Conservation (phyloP, 805 yeast genomes). For the Saccharomycodes ludwigii region DNA sequence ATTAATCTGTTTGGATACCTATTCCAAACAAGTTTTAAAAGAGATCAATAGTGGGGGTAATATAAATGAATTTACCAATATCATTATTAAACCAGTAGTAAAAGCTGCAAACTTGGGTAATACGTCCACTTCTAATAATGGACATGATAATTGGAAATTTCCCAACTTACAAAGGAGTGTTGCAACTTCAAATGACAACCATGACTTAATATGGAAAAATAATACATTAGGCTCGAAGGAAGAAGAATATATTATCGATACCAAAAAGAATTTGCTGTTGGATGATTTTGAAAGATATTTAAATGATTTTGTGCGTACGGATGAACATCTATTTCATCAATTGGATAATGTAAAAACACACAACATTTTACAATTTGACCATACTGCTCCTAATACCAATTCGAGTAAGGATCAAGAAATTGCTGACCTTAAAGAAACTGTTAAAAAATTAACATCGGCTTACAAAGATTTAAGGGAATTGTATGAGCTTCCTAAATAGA, state of each 20-base stretch:
- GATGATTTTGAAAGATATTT: slow-evolving; percentile 5
- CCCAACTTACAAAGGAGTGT: too few relatives aligned
- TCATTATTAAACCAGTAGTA: too few relatives aligned
- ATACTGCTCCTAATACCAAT: slow-evolving; percentile 3
- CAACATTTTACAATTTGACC: slow-evolving; percentile 12
- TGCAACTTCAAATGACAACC: too few relatives aligned
- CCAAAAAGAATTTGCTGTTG: too few relatives aligned
- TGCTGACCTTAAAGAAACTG: slow-evolving; percentile 30
- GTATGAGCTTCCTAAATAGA: slow-evolving; percentile 30
- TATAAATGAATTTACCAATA: too few relatives aligned
- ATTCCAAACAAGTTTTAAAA: slow-evolving; percentile 54
- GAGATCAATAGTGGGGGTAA: slow-evolving; percentile 33
- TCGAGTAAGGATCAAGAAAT: slow-evolving; percentile 18
- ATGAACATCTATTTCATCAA: not conserved
- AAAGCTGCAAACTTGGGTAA: too few relatives aligned
- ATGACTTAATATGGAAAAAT: too few relatives aligned
- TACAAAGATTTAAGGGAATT: slow-evolving; percentile 45
- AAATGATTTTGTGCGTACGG: not conserved
- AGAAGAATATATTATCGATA: too few relatives aligned
- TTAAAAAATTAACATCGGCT: slow-evolving; percentile 41
- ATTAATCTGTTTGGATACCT: slow-evolving; percentile 54
- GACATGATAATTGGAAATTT: too few relatives aligned
- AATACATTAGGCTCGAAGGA: too few relatives aligned
- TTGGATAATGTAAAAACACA: not conserved
- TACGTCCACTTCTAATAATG: too few relatives aligned